Percentiles rank a stretch among this genome's conserved stretches.
Evolutionary conservation across 176 grass and related monocot species (phyloP).

Genomic region (Hyparrhenia diplandra): DNA sequence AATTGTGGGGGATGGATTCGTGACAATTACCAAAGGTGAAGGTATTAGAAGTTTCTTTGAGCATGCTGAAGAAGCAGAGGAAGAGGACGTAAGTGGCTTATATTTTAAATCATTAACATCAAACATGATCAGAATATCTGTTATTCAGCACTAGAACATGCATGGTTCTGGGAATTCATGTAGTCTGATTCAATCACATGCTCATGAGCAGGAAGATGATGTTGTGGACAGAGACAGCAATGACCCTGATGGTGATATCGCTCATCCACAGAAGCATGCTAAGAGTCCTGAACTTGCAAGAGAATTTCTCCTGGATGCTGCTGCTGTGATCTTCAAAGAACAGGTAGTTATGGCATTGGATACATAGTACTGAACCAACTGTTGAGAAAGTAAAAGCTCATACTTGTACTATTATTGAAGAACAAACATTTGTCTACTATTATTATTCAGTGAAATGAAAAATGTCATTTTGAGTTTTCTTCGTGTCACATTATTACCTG

Average conservation of each 20-base stretch:
- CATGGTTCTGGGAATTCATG: slow-evolving; percentile 13
- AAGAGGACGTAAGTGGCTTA: slow-evolving; percentile 74
- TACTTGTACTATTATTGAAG: background rate
- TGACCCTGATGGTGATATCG: slow-evolving; percentile 59
- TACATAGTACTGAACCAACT: background rate
- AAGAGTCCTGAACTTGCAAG: slow-evolving; percentile 97
- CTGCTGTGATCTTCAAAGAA: slow-evolving; percentile 88
- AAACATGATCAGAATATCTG: background rate
- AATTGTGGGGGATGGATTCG: slow-evolving; percentile 66
- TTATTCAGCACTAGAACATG: slow-evolving; percentile 1
- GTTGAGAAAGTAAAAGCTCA: background rate
- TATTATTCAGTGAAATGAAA: background rate
- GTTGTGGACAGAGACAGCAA: slow-evolving; percentile 77
- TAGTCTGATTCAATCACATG: slow-evolving; percentile 15
- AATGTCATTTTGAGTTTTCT: background rate
- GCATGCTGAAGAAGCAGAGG: slow-evolving; percentile 86
- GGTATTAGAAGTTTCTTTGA: slow-evolving; percentile 78
- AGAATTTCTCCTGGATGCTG: slow-evolving; percentile 94
- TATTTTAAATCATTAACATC: background rate
- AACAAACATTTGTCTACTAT: background rate
- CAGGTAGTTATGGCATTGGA: slow-evolving; percentile 39
- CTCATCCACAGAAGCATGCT: slow-evolving; percentile 80
- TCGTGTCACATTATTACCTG: background rate
- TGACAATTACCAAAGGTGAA: slow-evolving; percentile 72
- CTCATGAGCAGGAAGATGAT: slow-evolving; percentile 69